Evolutionary conservation across 306 rosid genomes (phyloP), one percentile per base, ranked within the genome.

Genomic region (Senna tora): DNA sequence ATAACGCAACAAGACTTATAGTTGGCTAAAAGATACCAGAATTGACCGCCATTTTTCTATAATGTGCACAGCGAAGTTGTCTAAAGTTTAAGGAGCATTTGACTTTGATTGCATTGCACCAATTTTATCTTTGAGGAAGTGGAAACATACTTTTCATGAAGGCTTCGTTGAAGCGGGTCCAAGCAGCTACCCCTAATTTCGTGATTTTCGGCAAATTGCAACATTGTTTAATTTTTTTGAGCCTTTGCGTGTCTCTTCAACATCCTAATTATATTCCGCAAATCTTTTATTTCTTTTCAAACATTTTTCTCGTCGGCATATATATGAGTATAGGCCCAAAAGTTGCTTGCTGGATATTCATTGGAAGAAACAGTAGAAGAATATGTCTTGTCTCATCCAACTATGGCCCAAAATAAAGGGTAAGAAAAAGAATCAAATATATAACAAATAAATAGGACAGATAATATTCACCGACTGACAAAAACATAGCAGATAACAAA

Each of bases 161-260:
- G n/a, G 15, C 39, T 34, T 42, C 65, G 33, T 33, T 32, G 42
- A 32, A 16, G 46, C 28, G 65, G 65, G 46, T 36, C 49, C 47
- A 38, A 36, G n/a, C 49, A 13, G 7, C 50, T 62, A 52, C 21
- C n/a, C 30, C 19, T 42, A 43, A 22, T 64, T 39, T 22, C 69
- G 36, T 63, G 36, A 63, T 63, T 64, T 25, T 36, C 69, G 69
- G 53, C 53, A 0, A 6, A 38, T 32, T 10, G 50, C 50, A 21
- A 5, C 30, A 60, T 1, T 5, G 0, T 7, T 1, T 51, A 51
- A 19, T 17, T 7, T 19, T 17, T 7, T 19, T 19, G 22, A 50
- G 11, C 0, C 25, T 50, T 15, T 15, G 39, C 39, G 7, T 36
- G 39, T 4, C 2, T 33, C 43, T 32, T n/a, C 2, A 16, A 36